Evolutionary conservation across 208 protist genomes (phyloP).

Genomic region (Spironucleus salmonicida): DNA sequence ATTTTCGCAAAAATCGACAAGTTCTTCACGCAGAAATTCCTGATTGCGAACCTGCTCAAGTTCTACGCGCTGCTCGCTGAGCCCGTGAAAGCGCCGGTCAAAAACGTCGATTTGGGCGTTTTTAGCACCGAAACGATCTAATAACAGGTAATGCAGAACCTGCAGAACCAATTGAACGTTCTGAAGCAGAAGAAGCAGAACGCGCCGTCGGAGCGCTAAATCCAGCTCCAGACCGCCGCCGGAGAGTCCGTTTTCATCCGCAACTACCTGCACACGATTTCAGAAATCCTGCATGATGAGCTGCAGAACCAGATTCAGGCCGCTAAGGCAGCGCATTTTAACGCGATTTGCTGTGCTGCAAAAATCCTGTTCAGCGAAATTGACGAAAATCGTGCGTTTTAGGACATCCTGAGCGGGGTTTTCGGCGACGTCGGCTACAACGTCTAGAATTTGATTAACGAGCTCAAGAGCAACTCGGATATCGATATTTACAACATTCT

Average conservation of each 20-base stretch:
- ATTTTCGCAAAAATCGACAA: no score
- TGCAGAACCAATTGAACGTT: neutral
- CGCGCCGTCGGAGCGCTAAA: neutral
- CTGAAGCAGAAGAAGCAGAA: neutral
- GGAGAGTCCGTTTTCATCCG: neutral
- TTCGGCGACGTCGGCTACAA: neutral
- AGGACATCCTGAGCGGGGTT: neutral
- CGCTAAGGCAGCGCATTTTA: neutral
- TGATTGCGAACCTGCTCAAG: neutral
- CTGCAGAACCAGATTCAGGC: neutral
- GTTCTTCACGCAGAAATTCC: no score
- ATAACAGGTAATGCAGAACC: neutral
- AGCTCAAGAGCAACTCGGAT: neutral
- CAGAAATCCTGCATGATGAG: neutral
- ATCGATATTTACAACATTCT: neutral
- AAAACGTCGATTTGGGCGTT: neutral
- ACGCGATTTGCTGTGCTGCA: neutral
- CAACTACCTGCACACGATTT: neutral
- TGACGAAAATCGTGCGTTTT: slow-evolving; percentile 3
- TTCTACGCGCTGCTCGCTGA: neutral
- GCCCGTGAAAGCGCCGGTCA: neutral
- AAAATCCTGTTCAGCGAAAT: neutral
- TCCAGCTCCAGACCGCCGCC: neutral
- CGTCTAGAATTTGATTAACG: neutral
- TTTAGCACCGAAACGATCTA: neutral